Evolutionary conservation across 2,329 filamentous ascomycete genomes (phyloP), one percentile per base, ranked within the genome.

Genomic region (Aspergillus texensis): DNA sequence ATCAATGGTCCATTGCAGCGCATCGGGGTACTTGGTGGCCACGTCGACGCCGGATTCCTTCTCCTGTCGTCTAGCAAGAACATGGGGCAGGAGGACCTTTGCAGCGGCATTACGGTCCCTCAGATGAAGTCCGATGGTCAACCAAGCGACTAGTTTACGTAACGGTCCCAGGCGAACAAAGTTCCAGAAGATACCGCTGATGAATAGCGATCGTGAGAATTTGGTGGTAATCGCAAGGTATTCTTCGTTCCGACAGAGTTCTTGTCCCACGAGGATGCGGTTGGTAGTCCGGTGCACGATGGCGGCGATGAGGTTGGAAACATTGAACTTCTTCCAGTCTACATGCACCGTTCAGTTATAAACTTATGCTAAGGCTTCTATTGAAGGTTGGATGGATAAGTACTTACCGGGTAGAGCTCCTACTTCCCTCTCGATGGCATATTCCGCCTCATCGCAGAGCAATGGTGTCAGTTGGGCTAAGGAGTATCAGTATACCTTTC

Each of bases 171-270:
- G 32, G n/a, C 32, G 54, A 14, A 57, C 32, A 21, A 57, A 57
- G 36, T 57, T 57, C 54, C 54, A 57, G 32, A 57, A 57, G n/a
- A 57, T 57, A 12, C 54, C 54, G 41, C 28, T 36, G 32, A 57
- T 36, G 26, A 57, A 57, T 24, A 57, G 32, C 32, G 54, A 41
- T 9, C 32, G 54, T n/a, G 32, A 39, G 32, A 57, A 57, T 11
- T 21, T 41, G 10, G 32, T 57, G 24, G 32, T 41, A 11, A 24
- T 32, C 21, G 54, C 54, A 24, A 57, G 30, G 54, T 57, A 57
- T 57, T n/a, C 30, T 41, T 57, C 32, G 34, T 57, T 26, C 16
- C 54, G 54, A 39, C 32, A 39, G 19, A 57, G 54, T 39, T 43
- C 36, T 36, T 36, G 24, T 10, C 54, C 54, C 14, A 57, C 54